Evolutionary conservation across 805 yeast species (phyloP).

Genomic region (Candida xyloterini): DNA sequence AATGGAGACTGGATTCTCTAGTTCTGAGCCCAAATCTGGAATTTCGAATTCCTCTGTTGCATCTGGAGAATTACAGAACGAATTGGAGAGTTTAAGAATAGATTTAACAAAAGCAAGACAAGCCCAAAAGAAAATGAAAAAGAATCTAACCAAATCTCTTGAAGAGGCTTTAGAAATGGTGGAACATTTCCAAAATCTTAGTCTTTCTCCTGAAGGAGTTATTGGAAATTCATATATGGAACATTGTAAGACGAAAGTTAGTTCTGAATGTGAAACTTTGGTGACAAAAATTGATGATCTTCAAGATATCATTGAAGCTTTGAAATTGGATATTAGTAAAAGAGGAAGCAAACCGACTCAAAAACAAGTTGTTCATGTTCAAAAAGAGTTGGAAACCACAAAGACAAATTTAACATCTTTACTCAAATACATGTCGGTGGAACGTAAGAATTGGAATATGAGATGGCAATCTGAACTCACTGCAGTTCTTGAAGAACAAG

Average conservation of each 20-base stretch:
- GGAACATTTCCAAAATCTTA: slow-evolving; percentile 44
- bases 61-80: slow-evolving; percentile 22
- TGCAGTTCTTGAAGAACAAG: slow-evolving; percentile 90
- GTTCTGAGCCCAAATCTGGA: background rate
- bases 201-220: slow-evolving; percentile 26
- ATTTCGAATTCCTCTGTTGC: background rate
- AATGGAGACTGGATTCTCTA: slow-evolving; percentile 15
- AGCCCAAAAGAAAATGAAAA: slow-evolving; percentile 45
- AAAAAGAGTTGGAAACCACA: slow-evolving; percentile 62
- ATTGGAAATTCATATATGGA: slow-evolving; percentile 57
- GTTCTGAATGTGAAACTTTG: slow-evolving; percentile 71
- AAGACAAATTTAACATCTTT: slow-evolving; percentile 49
- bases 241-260: slow-evolving; percentile 65
- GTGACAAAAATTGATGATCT: slow-evolving; percentile 83
- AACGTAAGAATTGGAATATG: slow-evolving; percentile 81
- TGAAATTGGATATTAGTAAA: slow-evolving; percentile 87
- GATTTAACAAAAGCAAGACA: slow-evolving; percentile 62
- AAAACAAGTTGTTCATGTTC: slow-evolving; percentile 64
- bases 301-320: slow-evolving; percentile 86
- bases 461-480: slow-evolving; percentile 92
- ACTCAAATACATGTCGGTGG: slow-evolving; percentile 60
- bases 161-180: slow-evolving; percentile 43
- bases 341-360: slow-evolving; percentile 81
- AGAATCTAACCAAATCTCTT: slow-evolving; percentile 41
- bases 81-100: slow-evolving; percentile 45